phyloP scores from a whole-genome alignment of 139 green algal species.

The Nannochloris sp. region DNA sequence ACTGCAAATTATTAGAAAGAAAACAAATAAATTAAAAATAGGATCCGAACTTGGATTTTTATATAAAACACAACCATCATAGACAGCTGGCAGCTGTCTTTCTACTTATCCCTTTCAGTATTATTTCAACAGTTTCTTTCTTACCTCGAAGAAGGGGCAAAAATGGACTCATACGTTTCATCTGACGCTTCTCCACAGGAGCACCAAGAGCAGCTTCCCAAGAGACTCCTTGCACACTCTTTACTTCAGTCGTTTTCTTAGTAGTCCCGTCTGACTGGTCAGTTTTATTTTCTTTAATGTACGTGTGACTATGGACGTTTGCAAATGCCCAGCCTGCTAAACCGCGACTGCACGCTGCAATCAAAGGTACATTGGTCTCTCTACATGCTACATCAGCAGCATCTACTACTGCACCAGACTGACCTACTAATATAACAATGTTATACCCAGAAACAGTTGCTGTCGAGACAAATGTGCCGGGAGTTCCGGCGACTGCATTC shows the following conservation, averaged over 20 bases:
- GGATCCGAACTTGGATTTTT: slow-evolving; percentile 3
- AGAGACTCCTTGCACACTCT: slow-evolving; percentile 6
- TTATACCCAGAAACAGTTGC: slow-evolving; percentile 25
- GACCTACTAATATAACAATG: slow-evolving; percentile 42
- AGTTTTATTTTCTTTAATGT: slow-evolving; percentile 18
- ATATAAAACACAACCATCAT: too few relatives aligned
- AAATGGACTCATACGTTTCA: slow-evolving; percentile 20
- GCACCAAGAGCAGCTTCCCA: slow-evolving; percentile 11
- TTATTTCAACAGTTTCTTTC: not conserved
- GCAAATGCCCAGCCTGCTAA: slow-evolving; percentile 54
- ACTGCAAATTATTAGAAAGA: slow-evolving; percentile 6
- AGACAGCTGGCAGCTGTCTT: too few relatives aligned
- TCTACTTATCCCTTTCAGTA: too few relatives aligned
- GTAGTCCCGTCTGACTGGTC: slow-evolving; percentile 6
- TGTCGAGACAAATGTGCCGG: not conserved
- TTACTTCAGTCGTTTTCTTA: not conserved
- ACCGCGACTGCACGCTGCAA: slow-evolving; percentile 37
- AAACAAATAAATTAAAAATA: not conserved
- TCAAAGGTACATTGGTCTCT: slow-evolving; percentile 46
- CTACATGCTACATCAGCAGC: slow-evolving; percentile 32
- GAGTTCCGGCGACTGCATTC: slow-evolving; percentile 9
- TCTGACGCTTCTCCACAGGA: slow-evolving; percentile 1
- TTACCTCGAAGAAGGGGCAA: slow-evolving; percentile 31
- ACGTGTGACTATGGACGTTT: slow-evolving; percentile 60
- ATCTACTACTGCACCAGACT: slow-evolving; percentile 9